A percentile compares a stretch with the other conserved stretches of the same genome.
phyloP scores from a whole-genome alignment of 2,329 filamentous ascomycete species.

The Aspergillus sp. region DNA sequence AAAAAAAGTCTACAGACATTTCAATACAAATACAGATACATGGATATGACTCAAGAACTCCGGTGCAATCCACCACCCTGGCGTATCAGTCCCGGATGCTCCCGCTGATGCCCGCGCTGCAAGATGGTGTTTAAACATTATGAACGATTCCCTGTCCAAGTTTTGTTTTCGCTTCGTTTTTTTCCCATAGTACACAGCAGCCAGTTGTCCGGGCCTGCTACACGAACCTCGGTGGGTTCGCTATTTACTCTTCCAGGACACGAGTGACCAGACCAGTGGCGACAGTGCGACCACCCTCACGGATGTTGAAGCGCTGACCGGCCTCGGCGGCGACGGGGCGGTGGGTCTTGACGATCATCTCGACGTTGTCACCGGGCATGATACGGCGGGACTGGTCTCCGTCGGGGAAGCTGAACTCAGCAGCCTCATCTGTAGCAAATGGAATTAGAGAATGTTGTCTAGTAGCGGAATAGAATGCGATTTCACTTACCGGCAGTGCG shows the following conservation, averaged over 20 bases:
- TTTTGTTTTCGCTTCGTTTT: slow-evolving; percentile 20
- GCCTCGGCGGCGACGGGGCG: slow-evolving; percentile 83
- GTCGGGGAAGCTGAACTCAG: slow-evolving; percentile 82
- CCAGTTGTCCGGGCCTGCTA: slow-evolving; percentile 8
- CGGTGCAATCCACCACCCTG: slow-evolving; percentile 26
- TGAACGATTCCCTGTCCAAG: slow-evolving; percentile 24
- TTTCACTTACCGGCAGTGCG: slow-evolving; percentile 79
- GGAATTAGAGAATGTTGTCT: not conserved
- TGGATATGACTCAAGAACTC: slow-evolving; percentile 40
- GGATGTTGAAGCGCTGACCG: slow-evolving; percentile 96
- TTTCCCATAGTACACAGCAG: slow-evolving; percentile 35
- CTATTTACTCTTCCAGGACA: slow-evolving; percentile 55
- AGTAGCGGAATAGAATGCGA: slow-evolving; percentile 20
- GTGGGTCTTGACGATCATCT: slow-evolving; percentile 89
- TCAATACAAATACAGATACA: slow-evolving; percentile 37
- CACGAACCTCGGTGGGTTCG: slow-evolving; percentile 1
- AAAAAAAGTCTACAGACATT: slow-evolving; percentile 27
- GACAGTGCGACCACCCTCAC: slow-evolving; percentile 90
- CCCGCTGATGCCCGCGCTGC: slow-evolving; percentile 39
- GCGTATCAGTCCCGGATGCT: slow-evolving; percentile 26
- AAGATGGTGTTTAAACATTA: slow-evolving; percentile 31
- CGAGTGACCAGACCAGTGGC: slow-evolving; percentile 81
- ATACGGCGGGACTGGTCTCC: slow-evolving; percentile 78
- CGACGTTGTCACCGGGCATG: slow-evolving; percentile 98
- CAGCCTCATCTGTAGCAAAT: slow-evolving; percentile 58